A percentile compares a stretch with the other conserved stretches of the same genome.
Conservation (phyloP, 345 rosid species). For the Salix koriyanagi region DNA sequence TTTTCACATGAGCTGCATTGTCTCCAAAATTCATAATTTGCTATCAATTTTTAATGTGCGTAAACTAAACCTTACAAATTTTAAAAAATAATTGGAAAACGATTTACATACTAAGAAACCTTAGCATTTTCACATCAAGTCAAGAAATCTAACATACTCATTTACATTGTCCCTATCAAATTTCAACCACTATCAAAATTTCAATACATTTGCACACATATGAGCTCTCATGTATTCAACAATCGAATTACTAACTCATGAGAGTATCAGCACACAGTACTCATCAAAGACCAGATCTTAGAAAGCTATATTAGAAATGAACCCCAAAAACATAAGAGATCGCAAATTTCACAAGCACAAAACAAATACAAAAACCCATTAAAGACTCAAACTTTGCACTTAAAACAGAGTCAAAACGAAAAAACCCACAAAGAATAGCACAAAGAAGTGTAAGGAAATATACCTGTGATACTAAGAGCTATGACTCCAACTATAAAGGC, state of each 20-base stretch:
- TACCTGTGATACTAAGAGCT: conserved; percentile 72
- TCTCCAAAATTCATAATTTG: not conserved
- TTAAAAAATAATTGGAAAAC: not conserved
- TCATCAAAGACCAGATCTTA: not conserved
- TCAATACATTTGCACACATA: not conserved
- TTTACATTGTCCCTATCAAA: not conserved
- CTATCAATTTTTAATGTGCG: not conserved
- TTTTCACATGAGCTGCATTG: not conserved
- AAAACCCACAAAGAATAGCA: not conserved
- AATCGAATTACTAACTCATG: not conserved
- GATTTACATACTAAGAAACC: not conserved
- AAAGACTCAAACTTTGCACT: not conserved
- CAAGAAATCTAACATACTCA: not conserved
- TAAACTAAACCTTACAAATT: not conserved
- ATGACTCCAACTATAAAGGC: conserved; percentile 48
- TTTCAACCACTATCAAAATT: not conserved
- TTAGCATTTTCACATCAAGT: not conserved
- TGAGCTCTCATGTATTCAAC: no score
- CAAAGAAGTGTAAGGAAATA: not conserved
- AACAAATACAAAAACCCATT: not conserved
- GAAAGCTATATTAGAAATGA: not conserved
- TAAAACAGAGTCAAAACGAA: not conserved
- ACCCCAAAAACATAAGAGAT: not conserved
- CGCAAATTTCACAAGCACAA: not conserved
- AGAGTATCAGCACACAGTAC: not conserved